Conservation (phyloP, 768 basidiomycete genomes). For the Tylopilus sp. region DNA sequence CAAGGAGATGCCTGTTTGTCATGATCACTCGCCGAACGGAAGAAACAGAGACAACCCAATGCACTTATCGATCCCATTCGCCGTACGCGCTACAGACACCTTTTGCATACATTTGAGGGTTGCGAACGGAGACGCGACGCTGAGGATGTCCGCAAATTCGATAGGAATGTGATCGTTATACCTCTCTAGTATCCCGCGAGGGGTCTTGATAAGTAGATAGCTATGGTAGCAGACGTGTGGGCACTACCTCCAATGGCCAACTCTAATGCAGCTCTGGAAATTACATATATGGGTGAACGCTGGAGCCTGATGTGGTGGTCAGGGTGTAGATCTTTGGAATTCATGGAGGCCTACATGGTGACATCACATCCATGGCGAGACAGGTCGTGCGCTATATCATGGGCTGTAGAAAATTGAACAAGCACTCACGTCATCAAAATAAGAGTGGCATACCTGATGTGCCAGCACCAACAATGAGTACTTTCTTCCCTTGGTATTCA, state of each 20-base stretch:
- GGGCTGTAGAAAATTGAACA: constrained; percentile 18
- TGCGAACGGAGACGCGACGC: constrained; percentile 20
- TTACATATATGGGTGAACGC: constrained; percentile 28
- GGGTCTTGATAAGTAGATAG: not conserved
- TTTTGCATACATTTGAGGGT: constrained; percentile 15
- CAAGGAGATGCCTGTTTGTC: constrained; percentile 34
- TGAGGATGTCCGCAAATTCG: constrained; percentile 25
- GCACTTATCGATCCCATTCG: constrained; percentile 25
- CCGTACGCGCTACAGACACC: not conserved
- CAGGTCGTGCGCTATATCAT: constrained; percentile 39
- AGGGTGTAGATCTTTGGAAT: constrained; percentile 25
- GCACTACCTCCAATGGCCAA: constrained; percentile 13
- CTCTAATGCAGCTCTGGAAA: constrained; percentile 14
- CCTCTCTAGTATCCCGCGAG: constrained; percentile 12
- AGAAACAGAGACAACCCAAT: not conserved
- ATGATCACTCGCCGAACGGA: not conserved
- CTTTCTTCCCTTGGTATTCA: constrained; percentile 57
- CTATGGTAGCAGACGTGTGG: not conserved
- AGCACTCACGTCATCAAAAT: not conserved
- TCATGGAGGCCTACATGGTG: constrained; percentile 16
- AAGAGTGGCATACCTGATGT: constrained; percentile 45
- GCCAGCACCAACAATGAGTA: constrained; percentile 59
- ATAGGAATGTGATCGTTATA: constrained; percentile 27
- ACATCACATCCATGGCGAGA: constrained; percentile 29
- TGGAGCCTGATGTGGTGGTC: constrained; percentile 18